Percentiles rank a stretch among this genome's conserved stretches.
Evolutionary conservation across 2,329 filamentous ascomycete species (phyloP).

Genomic region (Penicillium brevicompactum): DNA sequence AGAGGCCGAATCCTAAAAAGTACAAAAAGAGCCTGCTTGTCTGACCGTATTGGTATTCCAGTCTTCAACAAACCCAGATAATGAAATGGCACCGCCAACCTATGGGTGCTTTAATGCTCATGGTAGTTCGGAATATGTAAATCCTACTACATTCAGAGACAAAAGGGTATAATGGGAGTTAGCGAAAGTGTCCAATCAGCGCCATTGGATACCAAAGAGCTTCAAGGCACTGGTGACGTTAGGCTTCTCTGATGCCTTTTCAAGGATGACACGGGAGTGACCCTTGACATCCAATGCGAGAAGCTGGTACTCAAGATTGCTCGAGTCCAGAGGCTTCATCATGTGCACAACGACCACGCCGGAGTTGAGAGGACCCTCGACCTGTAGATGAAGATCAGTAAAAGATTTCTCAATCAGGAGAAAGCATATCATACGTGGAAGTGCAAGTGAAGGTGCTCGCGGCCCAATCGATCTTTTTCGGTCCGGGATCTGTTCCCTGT

Average conservation of each 20-base stretch:
- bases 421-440: conserved; percentile 66
- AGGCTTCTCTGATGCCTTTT: conserved; percentile 45
- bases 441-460: conserved; percentile 79
- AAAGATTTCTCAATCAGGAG: neutral
- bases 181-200: conserved; percentile 21
- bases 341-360: conserved; percentile 79
- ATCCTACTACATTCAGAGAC: neutral
- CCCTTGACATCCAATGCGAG: conserved; percentile 80
- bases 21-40: conserved; percentile 9
- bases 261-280: conserved; percentile 48
- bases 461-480: conserved; percentile 71
- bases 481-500: conserved; percentile 58
- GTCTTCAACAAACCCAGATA: neutral
- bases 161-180: conserved; percentile 1
- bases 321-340: conserved; percentile 64
- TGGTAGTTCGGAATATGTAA: neutral
- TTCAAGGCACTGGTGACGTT: conserved; percentile 49
- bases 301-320: conserved; percentile 76
- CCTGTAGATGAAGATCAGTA: conserved; percentile 47
- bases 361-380: conserved; percentile 73
- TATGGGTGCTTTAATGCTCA: neutral
- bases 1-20: conserved; percentile 9
- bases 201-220: conserved; percentile 54
- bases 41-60: neutral
- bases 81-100: neutral